A percentile compares a stretch with the other conserved stretches of the same genome.
Conservation (phyloP, 2,329 filamentous ascomycete species). For the Calonectria pauciramosa region DNA sequence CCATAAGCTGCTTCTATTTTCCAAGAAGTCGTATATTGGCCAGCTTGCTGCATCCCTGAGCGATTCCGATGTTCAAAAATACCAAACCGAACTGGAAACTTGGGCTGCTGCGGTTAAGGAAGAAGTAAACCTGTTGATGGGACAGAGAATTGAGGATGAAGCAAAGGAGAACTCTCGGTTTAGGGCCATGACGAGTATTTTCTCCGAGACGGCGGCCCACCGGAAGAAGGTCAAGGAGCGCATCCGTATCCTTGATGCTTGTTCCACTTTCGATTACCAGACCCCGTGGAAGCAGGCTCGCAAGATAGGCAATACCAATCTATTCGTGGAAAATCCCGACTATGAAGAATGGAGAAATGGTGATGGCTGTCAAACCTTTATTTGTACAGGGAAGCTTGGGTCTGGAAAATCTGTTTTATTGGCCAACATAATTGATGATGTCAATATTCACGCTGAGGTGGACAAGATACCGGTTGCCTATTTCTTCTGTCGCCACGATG, state of each 20-base stretch:
- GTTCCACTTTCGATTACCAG: slow-evolving; percentile 57
- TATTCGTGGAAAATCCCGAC: slow-evolving; percentile 30
- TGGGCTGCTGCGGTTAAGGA: slow-evolving; percentile 55
- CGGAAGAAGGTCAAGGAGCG: slow-evolving; percentile 25
- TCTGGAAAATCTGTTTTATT: slow-evolving; percentile 60
- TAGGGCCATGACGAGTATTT: slow-evolving; percentile 20
- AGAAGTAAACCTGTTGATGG: slow-evolving; percentile 42
- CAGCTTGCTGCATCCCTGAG: slow-evolving; percentile 49
- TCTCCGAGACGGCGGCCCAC: not conserved
- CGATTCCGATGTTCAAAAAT: slow-evolving; percentile 49
- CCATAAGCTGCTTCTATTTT: slow-evolving; percentile 49
- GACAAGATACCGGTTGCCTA: slow-evolving; percentile 38
- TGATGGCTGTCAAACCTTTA: slow-evolving; percentile 41
- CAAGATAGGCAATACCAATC: slow-evolving; percentile 53
- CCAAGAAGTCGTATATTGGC: slow-evolving; percentile 48
- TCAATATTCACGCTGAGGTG: slow-evolving; percentile 39
- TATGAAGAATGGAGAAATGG: slow-evolving; percentile 39
- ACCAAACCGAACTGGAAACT: slow-evolving; percentile 49
- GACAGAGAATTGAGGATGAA: slow-evolving; percentile 34
- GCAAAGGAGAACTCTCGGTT: slow-evolving; percentile 41
- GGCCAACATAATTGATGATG: slow-evolving; percentile 58
- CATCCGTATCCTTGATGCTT: slow-evolving; percentile 52
- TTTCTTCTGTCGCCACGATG: slow-evolving; percentile 52
- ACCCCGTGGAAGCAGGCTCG: slow-evolving; percentile 57
- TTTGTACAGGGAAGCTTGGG: slow-evolving; percentile 57